Base-by-base conservation (phyloP, 495 filamentous ascomycete genomes). In the Xylaria acuta region DNA sequence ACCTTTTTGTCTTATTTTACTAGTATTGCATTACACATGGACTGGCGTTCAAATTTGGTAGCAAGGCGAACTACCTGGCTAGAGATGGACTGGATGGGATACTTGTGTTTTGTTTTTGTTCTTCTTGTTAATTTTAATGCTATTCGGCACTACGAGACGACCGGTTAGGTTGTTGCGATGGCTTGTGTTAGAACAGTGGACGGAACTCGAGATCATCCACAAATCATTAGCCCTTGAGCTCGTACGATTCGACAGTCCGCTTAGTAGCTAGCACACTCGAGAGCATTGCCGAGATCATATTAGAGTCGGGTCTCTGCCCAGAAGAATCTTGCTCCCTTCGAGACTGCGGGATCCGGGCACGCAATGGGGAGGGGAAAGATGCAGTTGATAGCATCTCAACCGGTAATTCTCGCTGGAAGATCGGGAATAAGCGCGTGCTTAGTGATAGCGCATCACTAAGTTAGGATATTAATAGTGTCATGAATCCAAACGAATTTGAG, bases 11-110 rank as follows among this genome's bases (percentile, higher is more conserved):
- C 22, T 71, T 59, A 25, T 65, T 43, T 65, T 58, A 58, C 20
- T 34, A 65, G 69, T 47, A 71, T 71, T 53, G 69, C 69, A 71
- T 65, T 32, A 32, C n/a, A 65, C 69, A 71, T 71, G 60, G 69
- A n/a, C 43, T 49, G 69, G 69, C 69, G 69, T 71, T 71, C 40
- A 56, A 51, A 65, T 45, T 43, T 40, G 69, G 69, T 58, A 36
- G 69, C 22, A 18, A 54, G 60, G 60, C 60, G 49, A 65, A 71
- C 27, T 65, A 47, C 47, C 60, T 65, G 68, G 69, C 60, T 65
- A 71, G 59, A 65, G 49, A 58, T 41, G 69, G 45, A 32, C 69
- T 71, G 69, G 62, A 64, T 71, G 69, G 69, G 49, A 32, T 49
- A 56, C 22, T 41, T 41, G 20, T 63, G 30, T 70, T 58, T n/a